A percentile compares a stretch with the other conserved stretches of the same genome.
phyloP scores from a whole-genome alignment of 1,284 basidiomycete species.

The Microbotryum lychnidis-dioicae region DNA sequence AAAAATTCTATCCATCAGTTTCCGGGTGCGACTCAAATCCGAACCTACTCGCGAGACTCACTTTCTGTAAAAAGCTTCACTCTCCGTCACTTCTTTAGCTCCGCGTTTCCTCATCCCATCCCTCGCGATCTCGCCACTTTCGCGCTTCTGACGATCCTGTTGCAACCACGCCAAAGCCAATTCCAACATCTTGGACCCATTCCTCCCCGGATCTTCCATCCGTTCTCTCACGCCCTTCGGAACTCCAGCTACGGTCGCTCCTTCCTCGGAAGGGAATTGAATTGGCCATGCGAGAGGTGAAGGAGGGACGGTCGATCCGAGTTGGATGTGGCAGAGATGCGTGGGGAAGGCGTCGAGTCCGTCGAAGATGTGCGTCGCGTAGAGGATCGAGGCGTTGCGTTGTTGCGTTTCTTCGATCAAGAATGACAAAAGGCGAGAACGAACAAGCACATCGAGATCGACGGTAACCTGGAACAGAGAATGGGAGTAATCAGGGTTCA shows the following conservation, averaged over 20 bases:
- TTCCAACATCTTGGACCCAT: slow-evolving; percentile 53
- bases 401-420: slow-evolving; percentile 71
- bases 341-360: slow-evolving; percentile 79
- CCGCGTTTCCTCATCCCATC: slow-evolving; percentile 56
- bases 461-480: slow-evolving; percentile 64
- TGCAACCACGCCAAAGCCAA: slow-evolving; percentile 75
- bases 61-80: slow-evolving; percentile 84
- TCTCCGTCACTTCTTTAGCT: slow-evolving; percentile 58
- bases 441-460: slow-evolving; percentile 94
- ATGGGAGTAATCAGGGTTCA: not conserved
- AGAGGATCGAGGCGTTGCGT: slow-evolving; percentile 82
- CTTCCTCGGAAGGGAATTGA: slow-evolving; percentile 23
- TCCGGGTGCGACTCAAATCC: too few relatives aligned
- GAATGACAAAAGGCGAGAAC: slow-evolving; percentile 81
- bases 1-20: not conserved
- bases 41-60: slow-evolving; percentile 38
- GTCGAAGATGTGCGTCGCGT: slow-evolving; percentile 94
- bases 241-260: slow-evolving; percentile 15
- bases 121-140: slow-evolving; percentile 43
- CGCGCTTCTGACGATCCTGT: slow-evolving; percentile 62
- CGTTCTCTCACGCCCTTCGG: slow-evolving; percentile 24
- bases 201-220: slow-evolving; percentile 33
- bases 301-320: slow-evolving; percentile 60
- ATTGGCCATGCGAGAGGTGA: slow-evolving; percentile 62
- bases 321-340: slow-evolving; percentile 77